These are phyloP conservation scores for Ormosia emarginata DNA, from an alignment of 306 rosid genomes.

Conservation along the genomic window DNA sequence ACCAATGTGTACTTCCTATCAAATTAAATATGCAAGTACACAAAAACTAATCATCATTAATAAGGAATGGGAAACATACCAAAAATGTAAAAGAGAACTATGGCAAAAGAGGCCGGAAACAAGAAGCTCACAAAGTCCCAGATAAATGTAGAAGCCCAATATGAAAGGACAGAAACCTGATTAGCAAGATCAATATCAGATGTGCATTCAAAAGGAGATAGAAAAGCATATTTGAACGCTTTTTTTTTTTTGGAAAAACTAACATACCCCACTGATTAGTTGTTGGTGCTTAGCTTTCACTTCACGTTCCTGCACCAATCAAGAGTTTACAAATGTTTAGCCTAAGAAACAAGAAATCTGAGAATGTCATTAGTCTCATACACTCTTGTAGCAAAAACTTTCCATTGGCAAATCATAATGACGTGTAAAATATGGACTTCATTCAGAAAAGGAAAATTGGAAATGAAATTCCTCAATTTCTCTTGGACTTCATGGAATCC, in stretches of 20 bases:
- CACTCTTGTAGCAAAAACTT: neutral
- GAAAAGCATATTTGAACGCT: neutral
- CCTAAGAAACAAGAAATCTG: conserved; percentile 10
- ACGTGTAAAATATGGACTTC: neutral
- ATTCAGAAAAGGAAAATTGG: neutral
- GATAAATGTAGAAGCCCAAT: conserved; percentile 81
- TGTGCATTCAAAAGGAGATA: neutral
- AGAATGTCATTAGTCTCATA: conserved; percentile 8
- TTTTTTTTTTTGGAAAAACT: neutral
- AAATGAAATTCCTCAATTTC: conserved; percentile 11
- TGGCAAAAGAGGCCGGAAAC: conserved; percentile 76
- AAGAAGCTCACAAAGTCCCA: conserved; percentile 97
- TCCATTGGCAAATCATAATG: conserved; percentile 4
- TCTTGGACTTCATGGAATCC: neutral
- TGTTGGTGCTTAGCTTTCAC: conserved; percentile 97
- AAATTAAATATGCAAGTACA: neutral
- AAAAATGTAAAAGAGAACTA: conserved; percentile 72
- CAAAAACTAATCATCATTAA: neutral
- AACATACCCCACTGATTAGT: conserved; percentile 88
- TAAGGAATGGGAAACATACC: conserved; percentile 48
- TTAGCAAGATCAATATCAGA: conserved; percentile 27
- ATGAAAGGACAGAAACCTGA: conserved; percentile 84
- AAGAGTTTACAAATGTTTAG: conserved; percentile 22
- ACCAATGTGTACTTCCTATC: neutral
- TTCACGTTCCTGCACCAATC: conserved; percentile 87